Conservation (phyloP, 139 green algal genomes). For the Astrephomene gubernaculifera region DNA sequence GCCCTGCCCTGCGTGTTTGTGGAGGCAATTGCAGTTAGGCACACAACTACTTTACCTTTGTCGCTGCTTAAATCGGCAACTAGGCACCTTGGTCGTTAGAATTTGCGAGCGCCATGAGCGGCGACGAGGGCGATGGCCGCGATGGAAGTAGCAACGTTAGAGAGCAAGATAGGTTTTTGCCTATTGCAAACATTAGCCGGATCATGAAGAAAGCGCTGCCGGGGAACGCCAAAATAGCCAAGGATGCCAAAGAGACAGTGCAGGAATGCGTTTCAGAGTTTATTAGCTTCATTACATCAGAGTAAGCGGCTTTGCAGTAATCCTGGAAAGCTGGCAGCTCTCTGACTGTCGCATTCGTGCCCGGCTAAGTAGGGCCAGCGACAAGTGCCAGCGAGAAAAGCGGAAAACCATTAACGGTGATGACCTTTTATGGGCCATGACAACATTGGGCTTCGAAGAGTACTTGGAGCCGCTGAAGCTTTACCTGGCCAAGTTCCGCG, state of each 20-base stretch:
- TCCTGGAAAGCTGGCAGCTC: too few species aligned
- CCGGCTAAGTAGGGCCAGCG: constrained; percentile 96
- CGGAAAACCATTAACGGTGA: constrained; percentile 99
- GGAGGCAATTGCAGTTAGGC: too few species aligned
- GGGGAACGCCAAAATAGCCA: constrained; percentile 96
- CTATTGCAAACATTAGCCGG: constrained; percentile 98
- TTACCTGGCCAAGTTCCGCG: constrained; percentile 96
- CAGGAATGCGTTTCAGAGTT: constrained; percentile 99
- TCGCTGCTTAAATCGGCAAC: too few species aligned
- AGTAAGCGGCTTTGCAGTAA: constrained; percentile 90
- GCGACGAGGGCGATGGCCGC: constrained; percentile 43
- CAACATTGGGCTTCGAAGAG: constrained; percentile 97
- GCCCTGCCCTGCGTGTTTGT: too few species aligned
- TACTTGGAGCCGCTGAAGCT: constrained; percentile 97
- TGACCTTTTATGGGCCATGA: constrained; percentile 98
- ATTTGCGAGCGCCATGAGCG: constrained; percentile 29
- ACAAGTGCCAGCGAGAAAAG: constrained; percentile 98
- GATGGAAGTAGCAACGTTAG: constrained; percentile 55
- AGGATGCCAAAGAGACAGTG: constrained; percentile 99
- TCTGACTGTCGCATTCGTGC: too few species aligned
- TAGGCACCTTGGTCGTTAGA: too few species aligned
- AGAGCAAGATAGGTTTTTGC: constrained; percentile 96
- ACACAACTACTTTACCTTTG: too few species aligned
- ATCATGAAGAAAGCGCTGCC: constrained; percentile 99
- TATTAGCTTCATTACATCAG: constrained; percentile 99